Evolutionary conservation across 352 stramenopile species (phyloP), one percentile per base, ranked within the genome.

Genomic region (Aphanomyces stellatus): DNA sequence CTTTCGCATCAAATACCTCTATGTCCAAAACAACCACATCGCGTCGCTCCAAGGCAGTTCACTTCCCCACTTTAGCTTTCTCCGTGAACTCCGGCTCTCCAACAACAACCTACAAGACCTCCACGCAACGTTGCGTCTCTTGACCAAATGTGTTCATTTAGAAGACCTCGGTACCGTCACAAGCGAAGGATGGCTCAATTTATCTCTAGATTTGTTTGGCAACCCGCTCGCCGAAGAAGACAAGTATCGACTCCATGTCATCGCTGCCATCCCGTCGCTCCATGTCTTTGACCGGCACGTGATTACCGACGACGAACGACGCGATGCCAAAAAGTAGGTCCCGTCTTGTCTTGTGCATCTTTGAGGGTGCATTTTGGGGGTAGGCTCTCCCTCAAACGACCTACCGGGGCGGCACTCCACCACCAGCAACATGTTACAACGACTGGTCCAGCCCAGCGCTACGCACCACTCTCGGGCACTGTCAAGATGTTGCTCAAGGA

Each of bases 1-100:
- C 69, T 81, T 96, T 61, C 86, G 90, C 8, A 82, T 97, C 62
- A 96, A 96, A 65, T 76, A 85, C 62, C 77, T 97, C 4, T 96
- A 95, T 62, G 79, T 73, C 10, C 88, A 96, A 41, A 87, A 92
- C 74, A 97, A 97, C 62, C 77, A 63, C 57, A 91, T 91, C 35
- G 19, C 19, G 15, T 43, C 60, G 31, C 37, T 67, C 11, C 34
- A 67, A n/a, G 60, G 40, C 5, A n/a, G n/a, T n/a, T 67, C 60
- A 2, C 43, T 79, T 1, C 46, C 51, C 8, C 69, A 73, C 19
- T 96, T 97, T 55, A 92, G 73, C 24, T 94, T 96, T 70, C 67
- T 96, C n/a, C 72, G 79, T 49, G 79, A 85, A 35, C 82, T 96
- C 5, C 82, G 80, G 2, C 67, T 95, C 27, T 87, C 84, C 51